Evolutionary conservation across 2,329 filamentous ascomycete genomes (phyloP).

Genomic region (Apiospora aurea): DNA sequence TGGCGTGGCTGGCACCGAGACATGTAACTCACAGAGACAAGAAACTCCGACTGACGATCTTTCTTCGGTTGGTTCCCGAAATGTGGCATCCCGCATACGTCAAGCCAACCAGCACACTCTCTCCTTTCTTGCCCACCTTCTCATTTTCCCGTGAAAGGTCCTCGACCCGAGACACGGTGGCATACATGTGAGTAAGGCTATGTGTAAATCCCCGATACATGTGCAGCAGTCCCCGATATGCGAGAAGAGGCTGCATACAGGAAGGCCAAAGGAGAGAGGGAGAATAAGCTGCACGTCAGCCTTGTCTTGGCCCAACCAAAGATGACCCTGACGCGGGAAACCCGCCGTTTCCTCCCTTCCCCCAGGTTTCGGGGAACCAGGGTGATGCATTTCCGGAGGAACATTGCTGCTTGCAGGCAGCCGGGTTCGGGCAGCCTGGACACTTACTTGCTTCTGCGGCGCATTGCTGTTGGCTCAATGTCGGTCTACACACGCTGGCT

Average conservation of each 20-base stretch:
- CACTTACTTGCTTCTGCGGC: too few species aligned
- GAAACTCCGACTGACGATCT: neutral
- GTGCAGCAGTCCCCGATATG: neutral
- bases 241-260: neutral
- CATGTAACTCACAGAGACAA: neutral
- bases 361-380: neutral
- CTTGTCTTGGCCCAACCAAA: too few species aligned
- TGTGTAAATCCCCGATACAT: neutral
- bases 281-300: too few species aligned
- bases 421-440: neutral
- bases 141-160: neutral
- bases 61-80: neutral
- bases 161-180: neutral
- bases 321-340: neutral
- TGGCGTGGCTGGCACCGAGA: neutral
- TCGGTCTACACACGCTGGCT: too few species aligned
- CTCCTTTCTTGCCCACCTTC: neutral
- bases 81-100: neutral
- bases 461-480: neutral
- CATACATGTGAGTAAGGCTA: neutral
- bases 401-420: neutral
- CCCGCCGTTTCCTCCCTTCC: neutral
- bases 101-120: neutral
- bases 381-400: neutral
- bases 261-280: too few species aligned